Conservation (phyloP, 2,329 filamentous ascomycete species). For the Neocatenulostroma microsporum region DNA sequence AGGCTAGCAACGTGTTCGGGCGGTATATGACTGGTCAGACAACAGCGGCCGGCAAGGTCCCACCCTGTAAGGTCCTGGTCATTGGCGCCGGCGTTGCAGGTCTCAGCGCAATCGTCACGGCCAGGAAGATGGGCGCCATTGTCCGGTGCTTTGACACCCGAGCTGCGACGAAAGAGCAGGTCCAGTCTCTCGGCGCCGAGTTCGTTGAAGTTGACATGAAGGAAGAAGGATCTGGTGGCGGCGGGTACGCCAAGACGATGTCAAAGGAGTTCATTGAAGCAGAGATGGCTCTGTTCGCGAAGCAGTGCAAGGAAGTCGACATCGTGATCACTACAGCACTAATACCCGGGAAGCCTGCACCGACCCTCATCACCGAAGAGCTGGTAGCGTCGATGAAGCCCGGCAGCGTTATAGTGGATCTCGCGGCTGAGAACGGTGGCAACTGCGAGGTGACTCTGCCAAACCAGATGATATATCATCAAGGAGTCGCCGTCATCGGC, state of each 20-base stretch:
- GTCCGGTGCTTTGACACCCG: slow-evolving; percentile 89
- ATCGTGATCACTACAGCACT: slow-evolving; percentile 91
- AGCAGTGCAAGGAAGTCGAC: slow-evolving; percentile 80
- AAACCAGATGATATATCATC: slow-evolving; percentile 61
- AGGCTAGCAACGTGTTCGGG: slow-evolving; percentile 83
- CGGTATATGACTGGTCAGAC: slow-evolving; percentile 84
- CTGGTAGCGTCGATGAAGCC: slow-evolving; percentile 83
- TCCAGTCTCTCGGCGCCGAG: slow-evolving; percentile 82
- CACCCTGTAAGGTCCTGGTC: slow-evolving; percentile 80
- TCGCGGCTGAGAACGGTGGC: slow-evolving; percentile 79
- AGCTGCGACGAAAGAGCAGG: slow-evolving; percentile 77
- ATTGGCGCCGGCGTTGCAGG: slow-evolving; percentile 88
- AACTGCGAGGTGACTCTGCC: slow-evolving; percentile 78
- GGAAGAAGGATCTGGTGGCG: slow-evolving; percentile 75
- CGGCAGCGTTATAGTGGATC: slow-evolving; percentile 78
- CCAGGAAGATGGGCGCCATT: slow-evolving; percentile 77
- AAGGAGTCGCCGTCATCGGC: slow-evolving; percentile 77
- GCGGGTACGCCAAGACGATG: slow-evolving; percentile 90
- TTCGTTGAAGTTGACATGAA: slow-evolving; percentile 80
- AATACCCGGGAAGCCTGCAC: slow-evolving; percentile 75
- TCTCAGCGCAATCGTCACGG: slow-evolving; percentile 78
- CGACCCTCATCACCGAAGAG: slow-evolving; percentile 72
- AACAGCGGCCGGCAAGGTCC: slow-evolving; percentile 83
- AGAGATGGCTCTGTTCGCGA: slow-evolving; percentile 85
- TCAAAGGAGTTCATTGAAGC: slow-evolving; percentile 88